Base-by-base conservation (phyloP, 2,329 filamentous ascomycete species). In the Dryadomyces quercus-mongolicae region DNA sequence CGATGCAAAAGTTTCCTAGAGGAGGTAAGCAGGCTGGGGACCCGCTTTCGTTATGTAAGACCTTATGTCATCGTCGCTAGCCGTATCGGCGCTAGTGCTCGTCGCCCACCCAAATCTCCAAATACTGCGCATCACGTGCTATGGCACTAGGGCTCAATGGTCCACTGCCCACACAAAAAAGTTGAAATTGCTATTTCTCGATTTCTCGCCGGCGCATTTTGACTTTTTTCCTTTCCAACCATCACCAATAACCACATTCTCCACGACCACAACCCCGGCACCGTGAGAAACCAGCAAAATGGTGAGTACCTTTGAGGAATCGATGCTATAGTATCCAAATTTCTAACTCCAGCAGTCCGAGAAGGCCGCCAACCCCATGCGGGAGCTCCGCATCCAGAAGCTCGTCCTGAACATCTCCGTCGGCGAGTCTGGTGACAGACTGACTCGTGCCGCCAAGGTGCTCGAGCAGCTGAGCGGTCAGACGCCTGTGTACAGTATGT, bases 361-460 rank as follows among this genome's bases (percentile, higher is more conserved):
- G 74, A 96, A 97, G 84, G 74, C 81, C 74, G 79, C 81, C 74
- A 98, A 98, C 85, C 92, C 93, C 80, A 98, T 98, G 93, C 88
- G 91, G 81, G 92, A 98, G 81, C 88, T 97, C 74, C 89, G 90
- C 81, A 93, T 96, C 79, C 89, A 95, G 81, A 96, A 96, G 83
- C 88, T 96, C 75, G 91, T 95, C 76, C 88, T 96, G 74, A 96
- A 96, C 86, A 96, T 96, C 78, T 96, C 88, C 67, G 93, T 98
- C 69, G 93, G 93, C 79, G 93, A 98, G 83, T 97, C 92, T 86
- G 93, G 93, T 88, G 93, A 98, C 81, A 95, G 93, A 85, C 86
- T 98, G 73, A 98, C 93, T 68, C 88, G 93, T 86, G 93, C 93
- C 73, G 93, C 93, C 72, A 98, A 98, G 85, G 93, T 98, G 84